A percentile compares a stretch with the other conserved stretches of the same genome.
Conservation (phyloP, 2,329 filamentous ascomycete genomes). For the Cordyceps farinosa region DNA sequence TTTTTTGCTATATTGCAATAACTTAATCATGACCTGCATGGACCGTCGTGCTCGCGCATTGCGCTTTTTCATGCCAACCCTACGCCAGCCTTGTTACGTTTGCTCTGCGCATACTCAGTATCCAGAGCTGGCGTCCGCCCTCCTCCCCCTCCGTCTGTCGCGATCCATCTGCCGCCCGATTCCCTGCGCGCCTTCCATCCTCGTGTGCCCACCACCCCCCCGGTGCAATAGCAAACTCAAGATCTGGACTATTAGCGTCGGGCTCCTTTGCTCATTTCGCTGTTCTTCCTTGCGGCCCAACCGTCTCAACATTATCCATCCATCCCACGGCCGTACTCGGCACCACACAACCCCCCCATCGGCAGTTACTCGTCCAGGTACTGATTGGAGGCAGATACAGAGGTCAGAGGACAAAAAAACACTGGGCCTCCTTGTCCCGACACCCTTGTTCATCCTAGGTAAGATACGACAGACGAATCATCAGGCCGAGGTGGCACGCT, state of each 20-base stretch:
- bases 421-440: conserved; percentile 1
- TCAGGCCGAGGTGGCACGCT: background rate
- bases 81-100: background rate
- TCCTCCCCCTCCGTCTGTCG: background rate
- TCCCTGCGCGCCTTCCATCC: background rate
- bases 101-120: background rate
- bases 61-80: background rate
- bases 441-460: conserved; percentile 12
- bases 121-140: background rate
- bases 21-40: background rate
- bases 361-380: conserved; percentile 5
- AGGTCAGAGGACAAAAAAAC: conserved; percentile 1
- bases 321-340: background rate
- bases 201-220: background rate
- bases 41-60: background rate
- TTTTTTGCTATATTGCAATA: background rate
- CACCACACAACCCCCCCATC: background rate
- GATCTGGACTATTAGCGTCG: background rate
- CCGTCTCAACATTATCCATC: background rate
- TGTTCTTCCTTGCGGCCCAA: background rate
- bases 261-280: background rate
- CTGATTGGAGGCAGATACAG: background rate
- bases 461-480: conserved; percentile 8
- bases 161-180: conserved; percentile 5
- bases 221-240: background rate